Evolutionary conservation across 2,329 filamentous ascomycete species (phyloP).

Genomic region (Leptographium radiaticola): DNA sequence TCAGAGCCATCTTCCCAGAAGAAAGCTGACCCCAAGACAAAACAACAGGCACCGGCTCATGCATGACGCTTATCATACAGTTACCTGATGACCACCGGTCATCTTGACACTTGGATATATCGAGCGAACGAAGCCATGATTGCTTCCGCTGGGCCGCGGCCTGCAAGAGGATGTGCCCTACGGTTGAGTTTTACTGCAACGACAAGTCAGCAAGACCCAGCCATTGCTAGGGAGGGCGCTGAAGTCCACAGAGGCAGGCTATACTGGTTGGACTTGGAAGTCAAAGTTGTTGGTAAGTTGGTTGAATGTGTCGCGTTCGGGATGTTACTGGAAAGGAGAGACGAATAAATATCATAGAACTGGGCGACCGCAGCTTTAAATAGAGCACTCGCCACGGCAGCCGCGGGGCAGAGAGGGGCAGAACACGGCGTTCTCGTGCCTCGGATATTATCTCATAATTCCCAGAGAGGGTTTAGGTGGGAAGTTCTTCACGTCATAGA

Average conservation of each 20-base stretch:
- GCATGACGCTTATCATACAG: conserved; percentile 12
- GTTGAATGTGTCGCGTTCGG: too few relatives aligned
- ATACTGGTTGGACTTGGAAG: background rate
- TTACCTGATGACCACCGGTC: conserved; percentile 10
- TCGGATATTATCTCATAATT: background rate
- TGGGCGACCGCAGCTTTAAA: background rate
- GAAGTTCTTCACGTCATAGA: background rate
- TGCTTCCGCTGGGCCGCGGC: background rate
- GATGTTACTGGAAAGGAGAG: too few relatives aligned
- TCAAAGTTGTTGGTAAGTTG: too few relatives aligned
- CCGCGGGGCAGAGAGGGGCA: background rate
- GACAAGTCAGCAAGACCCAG: background rate
- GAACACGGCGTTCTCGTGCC: background rate
- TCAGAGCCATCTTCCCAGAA: background rate
- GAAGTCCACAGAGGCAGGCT: background rate
- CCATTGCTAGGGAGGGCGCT: background rate
- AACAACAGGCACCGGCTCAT: conserved; percentile 11
- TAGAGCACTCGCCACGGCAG: background rate
- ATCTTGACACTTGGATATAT: conserved; percentile 9
- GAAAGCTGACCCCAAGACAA: background rate
- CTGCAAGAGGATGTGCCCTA: background rate
- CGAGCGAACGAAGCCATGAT: conserved; percentile 4
- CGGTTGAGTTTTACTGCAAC: background rate
- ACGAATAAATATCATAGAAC: too few relatives aligned
- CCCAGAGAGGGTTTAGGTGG: background rate